phyloP scores from a whole-genome alignment of 192 early-diverging fungal genomes.

The Coemansia sp. region DNA sequence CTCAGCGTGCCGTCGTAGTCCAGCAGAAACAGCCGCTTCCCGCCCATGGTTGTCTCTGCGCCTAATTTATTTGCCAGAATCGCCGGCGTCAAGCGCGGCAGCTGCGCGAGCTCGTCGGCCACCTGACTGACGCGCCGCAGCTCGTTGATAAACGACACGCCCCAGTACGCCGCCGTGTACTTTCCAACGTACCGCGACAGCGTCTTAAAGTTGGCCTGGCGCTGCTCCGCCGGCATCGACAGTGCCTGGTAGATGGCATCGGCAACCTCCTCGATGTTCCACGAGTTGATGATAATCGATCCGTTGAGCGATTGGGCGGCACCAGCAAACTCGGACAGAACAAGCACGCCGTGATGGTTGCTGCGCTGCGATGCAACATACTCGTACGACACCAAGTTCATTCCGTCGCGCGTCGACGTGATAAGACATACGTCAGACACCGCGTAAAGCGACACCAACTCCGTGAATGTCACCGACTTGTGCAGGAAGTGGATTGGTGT shows the following conservation, averaged over 20 bases:
- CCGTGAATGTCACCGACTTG: constrained; percentile 91
- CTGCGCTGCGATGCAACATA: constrained; percentile 89
- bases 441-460: constrained; percentile 94
- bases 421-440: constrained; percentile 95
- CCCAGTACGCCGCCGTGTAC: constrained; percentile 98
- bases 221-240: constrained; percentile 81
- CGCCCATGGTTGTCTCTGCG: background rate
- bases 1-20: constrained; percentile 98
- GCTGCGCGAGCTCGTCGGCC: constrained; percentile 45
- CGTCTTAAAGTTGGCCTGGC: constrained; percentile 84
- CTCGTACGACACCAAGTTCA: constrained; percentile 99
- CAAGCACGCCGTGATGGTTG: constrained; percentile 89
- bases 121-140: constrained; percentile 63
- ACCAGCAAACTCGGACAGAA: constrained; percentile 97
- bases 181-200: constrained; percentile 93
- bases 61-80: constrained; percentile 2
- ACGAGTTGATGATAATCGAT: constrained; percentile 97
- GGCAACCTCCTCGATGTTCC: constrained; percentile 97
- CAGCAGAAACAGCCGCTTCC: constrained; percentile 72
- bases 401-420: constrained; percentile 97
- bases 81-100: constrained; percentile 38
- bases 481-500: constrained; percentile 99
- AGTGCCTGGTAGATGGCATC: constrained; percentile 89
- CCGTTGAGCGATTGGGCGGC: constrained; percentile 98
- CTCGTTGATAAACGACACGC: constrained; percentile 89